Evolutionary conservation across 148 eudicot species (phyloP).

Genomic region (Salicornia ramosissima): DNA sequence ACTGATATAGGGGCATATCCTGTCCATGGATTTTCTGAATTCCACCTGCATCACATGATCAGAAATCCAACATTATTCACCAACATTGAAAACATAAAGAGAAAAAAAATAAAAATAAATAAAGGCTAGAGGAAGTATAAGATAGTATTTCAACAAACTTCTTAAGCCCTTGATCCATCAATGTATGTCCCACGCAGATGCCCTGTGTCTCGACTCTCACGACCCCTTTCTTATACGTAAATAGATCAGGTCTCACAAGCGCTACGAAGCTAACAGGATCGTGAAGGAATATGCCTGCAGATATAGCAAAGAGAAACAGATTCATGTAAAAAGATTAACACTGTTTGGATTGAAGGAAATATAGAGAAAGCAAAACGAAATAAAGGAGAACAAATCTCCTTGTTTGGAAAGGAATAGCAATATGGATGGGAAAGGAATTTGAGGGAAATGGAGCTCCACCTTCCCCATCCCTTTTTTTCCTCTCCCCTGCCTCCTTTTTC

Average conservation of each 20-base stretch:
- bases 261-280: conserved; percentile 90
- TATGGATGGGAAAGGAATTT: too few relatives aligned
- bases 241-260: conserved; percentile 78
- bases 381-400: too few relatives aligned
- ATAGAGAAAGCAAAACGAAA: too few relatives aligned
- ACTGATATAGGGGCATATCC: conserved; percentile 75
- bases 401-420: too few relatives aligned
- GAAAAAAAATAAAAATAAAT: background rate
- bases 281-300: conserved; percentile 79
- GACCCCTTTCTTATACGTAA: conserved; percentile 79
- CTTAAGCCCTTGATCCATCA: conserved; percentile 90
- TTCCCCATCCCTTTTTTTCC: too few relatives aligned
- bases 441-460: too few relatives aligned
- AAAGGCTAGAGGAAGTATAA: background rate
- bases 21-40: conserved; percentile 80
- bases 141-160: conserved; percentile 33
- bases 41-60: conserved; percentile 56
- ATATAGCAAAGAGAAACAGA: background rate
- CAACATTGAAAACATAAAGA: background rate
- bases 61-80: background rate
- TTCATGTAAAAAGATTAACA: background rate
- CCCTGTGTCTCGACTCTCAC: conserved; percentile 98
- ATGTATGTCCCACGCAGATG: conserved; percentile 67
- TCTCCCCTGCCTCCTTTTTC: too few relatives aligned
- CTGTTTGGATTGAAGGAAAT: background rate